These are phyloP conservation scores for Didymella arachidicola DNA, from an alignment of 2,329 filamentous ascomycete species.

Conservation along the genomic window DNA sequence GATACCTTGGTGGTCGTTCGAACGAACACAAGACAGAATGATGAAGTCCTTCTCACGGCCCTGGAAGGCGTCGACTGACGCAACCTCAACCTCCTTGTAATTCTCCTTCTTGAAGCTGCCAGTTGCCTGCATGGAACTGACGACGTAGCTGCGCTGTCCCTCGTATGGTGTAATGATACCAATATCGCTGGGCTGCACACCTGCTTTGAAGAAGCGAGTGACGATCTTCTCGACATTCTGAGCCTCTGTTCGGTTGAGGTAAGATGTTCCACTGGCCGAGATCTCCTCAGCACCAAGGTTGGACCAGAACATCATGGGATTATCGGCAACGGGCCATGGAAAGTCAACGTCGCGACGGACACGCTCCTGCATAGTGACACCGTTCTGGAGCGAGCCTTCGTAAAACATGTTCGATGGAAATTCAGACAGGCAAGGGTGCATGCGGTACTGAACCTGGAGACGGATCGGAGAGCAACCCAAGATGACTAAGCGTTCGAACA, in stretches of 20 bases:
- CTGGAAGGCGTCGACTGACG: slow-evolving; percentile 98
- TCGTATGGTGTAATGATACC: slow-evolving; percentile 99
- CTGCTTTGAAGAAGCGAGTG: slow-evolving; percentile 97
- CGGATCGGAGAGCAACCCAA: slow-evolving; percentile 90
- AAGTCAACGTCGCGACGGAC: slow-evolving; percentile 95
- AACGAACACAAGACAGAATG: slow-evolving; percentile 95
- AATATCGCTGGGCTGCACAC: slow-evolving; percentile 91
- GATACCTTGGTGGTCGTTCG: slow-evolving; percentile 98
- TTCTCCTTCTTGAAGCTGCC: slow-evolving; percentile 98
- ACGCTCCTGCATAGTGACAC: slow-evolving; percentile 87
- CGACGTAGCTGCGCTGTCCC: slow-evolving; percentile 96
- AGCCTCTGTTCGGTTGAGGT: slow-evolving; percentile 96
- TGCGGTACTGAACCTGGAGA: slow-evolving; percentile 96
- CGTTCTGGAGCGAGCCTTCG: slow-evolving; percentile 95
- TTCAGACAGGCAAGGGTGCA: slow-evolving; percentile 96
- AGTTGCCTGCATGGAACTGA: slow-evolving; percentile 98
- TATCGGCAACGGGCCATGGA: slow-evolving; percentile 92
- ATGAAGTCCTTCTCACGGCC: slow-evolving; percentile 99
- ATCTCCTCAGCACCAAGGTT: slow-evolving; percentile 98
- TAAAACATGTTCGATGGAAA: slow-evolving; percentile 99
- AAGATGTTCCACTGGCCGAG: slow-evolving; percentile 95
- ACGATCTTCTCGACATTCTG: slow-evolving; percentile 99
- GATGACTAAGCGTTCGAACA: slow-evolving; percentile 95
- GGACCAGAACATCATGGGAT: slow-evolving; percentile 99
- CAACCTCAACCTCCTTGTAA: slow-evolving; percentile 98